Base-by-base conservation (phyloP, 768 basidiomycete genomes). In the Hydnum rufescens region DNA sequence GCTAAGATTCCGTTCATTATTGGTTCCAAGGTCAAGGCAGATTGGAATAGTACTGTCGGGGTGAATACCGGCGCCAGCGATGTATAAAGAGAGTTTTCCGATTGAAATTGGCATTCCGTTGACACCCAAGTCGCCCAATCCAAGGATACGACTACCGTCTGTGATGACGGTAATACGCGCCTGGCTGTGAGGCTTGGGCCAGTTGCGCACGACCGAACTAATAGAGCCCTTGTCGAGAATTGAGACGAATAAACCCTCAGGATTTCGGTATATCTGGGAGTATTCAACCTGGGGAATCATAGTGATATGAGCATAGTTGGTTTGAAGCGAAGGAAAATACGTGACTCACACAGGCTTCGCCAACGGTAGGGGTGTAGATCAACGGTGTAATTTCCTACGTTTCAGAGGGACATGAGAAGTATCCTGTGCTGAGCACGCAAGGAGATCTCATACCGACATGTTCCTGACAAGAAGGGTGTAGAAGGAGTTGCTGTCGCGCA, bases 151-250 rank as follows among this genome's bases (percentile, higher is more conserved):
- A 71, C 55, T 58, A 70, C 89, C 90, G 65, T 93, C 90, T 0
- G 90, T 95, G 26, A 95, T 88, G 36, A 96, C 90, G 49, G 78
- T 76, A 57, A 95, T 92, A 31, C 86, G 75, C n/a, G 84, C 81
- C 36, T 84, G 76, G n/a, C n/a, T n/a, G 49, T 78, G 71, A 54
- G 76, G 66, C 55, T 70, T 74, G 2, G 80, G 77, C 80, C 83
- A 88, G 59, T 78, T 79, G 48, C 67, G 65, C 34, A 92, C 66
- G 53, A 92, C 74, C 54, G 70, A 64, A 32, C 75, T 69, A 59
- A 92, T 81, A 34, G 74, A 79, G 43, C 86, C 88, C 62, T 81
- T 84, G 67, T 96, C 86, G 52, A 77, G 76, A 60, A 85, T 73
- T 25, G 83, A 84, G 58, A 95, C 57, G 60, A 65, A 70, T 16